Base-by-base conservation (phyloP, 2,329 filamentous ascomycete genomes). In the Claviceps purpurea region DNA sequence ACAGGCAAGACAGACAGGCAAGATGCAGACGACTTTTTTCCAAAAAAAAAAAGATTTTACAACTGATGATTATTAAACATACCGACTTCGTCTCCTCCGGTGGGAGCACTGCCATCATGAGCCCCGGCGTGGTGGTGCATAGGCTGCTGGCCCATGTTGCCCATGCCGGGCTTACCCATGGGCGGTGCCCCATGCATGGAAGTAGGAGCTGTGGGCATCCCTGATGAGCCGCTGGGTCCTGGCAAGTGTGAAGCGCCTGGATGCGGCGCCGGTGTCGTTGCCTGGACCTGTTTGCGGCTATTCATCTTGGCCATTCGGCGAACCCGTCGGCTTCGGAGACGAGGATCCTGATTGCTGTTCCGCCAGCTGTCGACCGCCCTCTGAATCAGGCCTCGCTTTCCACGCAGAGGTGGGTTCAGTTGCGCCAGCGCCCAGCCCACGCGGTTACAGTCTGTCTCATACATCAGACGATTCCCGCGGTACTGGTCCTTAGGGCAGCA, bases 381-480 rank as follows among this genome's bases (percentile, higher is more conserved):
- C 73, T 98, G 93, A 60, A 98, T 98, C 55, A 98, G 76, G 7
- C 93, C 93, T 60, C 93, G 81, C 76, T 97, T 97, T 59, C 91
- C 91, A 57, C 91, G 82, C 54, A 97, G 77, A 53, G 87, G 86
- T 7, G 89, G 84, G 67, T 98, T 98, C 51, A 98, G 73, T 64
- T 97, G 86, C 2, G 93, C 93, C 59, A 98, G 72, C 13, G 91
- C 91, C 93, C 93, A 98, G n/a, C 93, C 93, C n/a, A 98, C 93
- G 0, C 89, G 89, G 71, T 98, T 98, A 77, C 93, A 98, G 71
- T 98, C 93, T 16, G 89, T 96, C 73, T 98, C 93, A 68, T 98
- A 98, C 60, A 93, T 87, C 59, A 96, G 73, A 16, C 93, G 85
- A 67, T 98, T 98, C 55, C 93, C 93, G 55, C 90, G 85, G 74